A percentile compares a stretch with the other conserved stretches of the same genome.
These are phyloP conservation scores for Passiflora organensis DNA, from an alignment of 345 rosid genomes.

Conservation along the genomic window DNA sequence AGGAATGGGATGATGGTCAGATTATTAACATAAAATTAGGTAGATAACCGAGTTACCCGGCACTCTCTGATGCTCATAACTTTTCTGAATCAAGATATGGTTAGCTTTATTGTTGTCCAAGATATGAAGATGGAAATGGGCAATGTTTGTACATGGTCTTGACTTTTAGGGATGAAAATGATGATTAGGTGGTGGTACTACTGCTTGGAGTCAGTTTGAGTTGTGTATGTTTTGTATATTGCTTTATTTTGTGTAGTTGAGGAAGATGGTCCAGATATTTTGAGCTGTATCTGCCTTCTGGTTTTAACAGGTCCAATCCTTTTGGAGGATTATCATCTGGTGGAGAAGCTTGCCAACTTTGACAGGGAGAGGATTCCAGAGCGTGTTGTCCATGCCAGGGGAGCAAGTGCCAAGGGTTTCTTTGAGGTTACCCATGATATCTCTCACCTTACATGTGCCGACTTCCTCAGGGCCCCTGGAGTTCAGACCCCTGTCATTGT, in stretches of 20 bases:
- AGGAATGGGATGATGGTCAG: too few relatives aligned
- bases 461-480: slow-evolving; percentile 89
- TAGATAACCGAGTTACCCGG: too few relatives aligned
- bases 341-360: slow-evolving; percentile 90
- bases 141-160: too few relatives aligned
- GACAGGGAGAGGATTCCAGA: slow-evolving; percentile 94
- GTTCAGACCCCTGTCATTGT: slow-evolving; percentile 93
- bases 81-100: too few relatives aligned
- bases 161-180: too few relatives aligned
- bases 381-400: slow-evolving; percentile 97
- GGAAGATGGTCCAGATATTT: neutral
- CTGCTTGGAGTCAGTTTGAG: neutral
- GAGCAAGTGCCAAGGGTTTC: slow-evolving; percentile 98
- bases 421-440: slow-evolving; percentile 95
- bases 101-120: too few relatives aligned
- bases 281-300: neutral
- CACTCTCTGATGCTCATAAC: too few relatives aligned
- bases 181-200: too few relatives aligned
- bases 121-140: too few relatives aligned
- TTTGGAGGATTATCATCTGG: slow-evolving; percentile 91
- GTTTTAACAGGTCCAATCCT: slow-evolving; percentile 71
- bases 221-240: neutral
- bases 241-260: neutral
- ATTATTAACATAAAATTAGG: too few relatives aligned
- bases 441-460: slow-evolving; percentile 74